phyloP scores from a whole-genome alignment of 768 basidiomycete species.

The Leccinum subgranulosum region DNA sequence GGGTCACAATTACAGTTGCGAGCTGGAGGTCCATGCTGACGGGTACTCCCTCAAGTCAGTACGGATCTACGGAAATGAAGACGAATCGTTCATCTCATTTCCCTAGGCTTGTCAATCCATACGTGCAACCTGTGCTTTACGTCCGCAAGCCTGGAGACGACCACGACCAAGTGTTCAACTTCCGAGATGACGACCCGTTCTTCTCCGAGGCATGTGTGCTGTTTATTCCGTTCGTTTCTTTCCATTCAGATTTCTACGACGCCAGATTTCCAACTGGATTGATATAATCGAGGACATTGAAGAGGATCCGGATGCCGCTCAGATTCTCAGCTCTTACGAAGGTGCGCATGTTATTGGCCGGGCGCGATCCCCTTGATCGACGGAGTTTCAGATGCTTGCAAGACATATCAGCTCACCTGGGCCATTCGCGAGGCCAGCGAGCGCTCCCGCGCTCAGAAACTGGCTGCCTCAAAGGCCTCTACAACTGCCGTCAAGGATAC shows the following conservation, averaged over 20 bases:
- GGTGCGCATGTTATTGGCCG: slow-evolving; percentile 41
- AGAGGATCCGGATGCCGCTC: slow-evolving; percentile 74
- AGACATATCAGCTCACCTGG: slow-evolving; percentile 91
- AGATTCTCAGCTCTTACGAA: slow-evolving; percentile 82
- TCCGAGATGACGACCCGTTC: slow-evolving; percentile 87
- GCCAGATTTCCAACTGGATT: slow-evolving; percentile 73
- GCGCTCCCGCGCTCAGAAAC: slow-evolving; percentile 49
- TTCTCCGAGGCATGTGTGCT: slow-evolving; percentile 68
- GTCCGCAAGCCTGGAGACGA: slow-evolving; percentile 84
- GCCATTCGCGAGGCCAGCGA: slow-evolving; percentile 83
- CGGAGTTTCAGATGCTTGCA: slow-evolving; percentile 63
- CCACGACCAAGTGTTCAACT: slow-evolving; percentile 62
- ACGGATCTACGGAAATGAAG: slow-evolving; percentile 5
- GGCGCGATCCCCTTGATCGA: neutral
- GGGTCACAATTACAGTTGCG: slow-evolving; percentile 90
- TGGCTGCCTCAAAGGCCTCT: slow-evolving; percentile 35
- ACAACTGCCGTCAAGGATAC: slow-evolving; percentile 24
- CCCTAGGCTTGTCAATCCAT: slow-evolving; percentile 86
- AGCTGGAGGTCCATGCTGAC: slow-evolving; percentile 91
- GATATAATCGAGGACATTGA: slow-evolving; percentile 89
- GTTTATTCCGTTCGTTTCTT: neutral
- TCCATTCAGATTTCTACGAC: neutral
- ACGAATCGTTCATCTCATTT: slow-evolving; percentile 6
- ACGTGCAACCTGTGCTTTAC: slow-evolving; percentile 85
- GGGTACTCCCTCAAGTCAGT: slow-evolving; percentile 82